These are phyloP conservation scores for Orobanche coerulescens DNA, from an alignment of 257 asterid genomes.

Conservation along the genomic window DNA sequence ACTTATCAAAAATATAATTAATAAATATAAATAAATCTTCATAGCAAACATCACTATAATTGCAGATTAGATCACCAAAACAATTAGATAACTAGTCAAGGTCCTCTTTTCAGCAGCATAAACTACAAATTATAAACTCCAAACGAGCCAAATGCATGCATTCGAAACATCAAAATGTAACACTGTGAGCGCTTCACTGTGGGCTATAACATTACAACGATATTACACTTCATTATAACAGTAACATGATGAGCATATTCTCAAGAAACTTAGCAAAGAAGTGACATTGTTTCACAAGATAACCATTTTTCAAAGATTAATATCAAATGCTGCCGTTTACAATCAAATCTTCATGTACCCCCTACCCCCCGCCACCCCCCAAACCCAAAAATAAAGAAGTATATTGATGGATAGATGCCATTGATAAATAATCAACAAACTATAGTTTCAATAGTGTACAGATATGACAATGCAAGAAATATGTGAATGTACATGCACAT, in stretches of 20 bases:
- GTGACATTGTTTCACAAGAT: background rate
- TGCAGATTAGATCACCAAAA: background rate
- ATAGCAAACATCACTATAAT: background rate
- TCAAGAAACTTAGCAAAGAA: background rate
- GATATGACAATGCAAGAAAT: no score
- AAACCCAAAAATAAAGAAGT: no score
- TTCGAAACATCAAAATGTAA: background rate
- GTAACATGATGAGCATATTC: background rate
- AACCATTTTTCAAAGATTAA: background rate
- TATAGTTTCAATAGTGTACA: no score
- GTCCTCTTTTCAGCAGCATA: background rate
- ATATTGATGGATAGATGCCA: no score
- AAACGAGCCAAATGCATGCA: background rate
- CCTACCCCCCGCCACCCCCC: no score
- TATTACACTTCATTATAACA: background rate
- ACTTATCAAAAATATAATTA: background rate
- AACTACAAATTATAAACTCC: background rate
- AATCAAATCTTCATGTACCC: no score
- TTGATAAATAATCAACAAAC: no score
- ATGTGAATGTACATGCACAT: no score
- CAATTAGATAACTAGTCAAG: background rate
- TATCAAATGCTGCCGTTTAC: background rate
- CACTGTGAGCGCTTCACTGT: background rate
- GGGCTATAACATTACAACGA: background rate
- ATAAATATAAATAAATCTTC: background rate